Conservation (phyloP, 208 protist species). For the Herpetomonas samuelpessoai region DNA sequence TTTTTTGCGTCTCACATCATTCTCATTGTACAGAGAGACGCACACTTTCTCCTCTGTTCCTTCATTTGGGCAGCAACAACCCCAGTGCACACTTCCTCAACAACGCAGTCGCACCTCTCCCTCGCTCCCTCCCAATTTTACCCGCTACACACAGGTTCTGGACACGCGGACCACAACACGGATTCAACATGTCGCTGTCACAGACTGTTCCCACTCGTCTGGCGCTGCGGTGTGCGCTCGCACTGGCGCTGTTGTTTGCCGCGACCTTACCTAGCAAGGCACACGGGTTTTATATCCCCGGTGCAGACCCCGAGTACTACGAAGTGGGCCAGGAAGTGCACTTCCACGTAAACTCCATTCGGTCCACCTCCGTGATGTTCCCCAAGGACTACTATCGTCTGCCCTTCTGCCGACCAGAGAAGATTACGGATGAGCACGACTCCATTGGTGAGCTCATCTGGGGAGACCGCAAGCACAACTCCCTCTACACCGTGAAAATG, state of each 20-base stretch:
- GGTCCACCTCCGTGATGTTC: constrained; percentile 61
- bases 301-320: constrained; percentile 52
- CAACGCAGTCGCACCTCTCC: too few relatives aligned
- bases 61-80: too few relatives aligned
- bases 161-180: too few relatives aligned
- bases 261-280: not conserved
- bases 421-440: constrained; percentile 29
- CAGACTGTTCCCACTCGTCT: not conserved
- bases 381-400: constrained; percentile 68
- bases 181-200: too few relatives aligned
- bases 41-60: not conserved
- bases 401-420: constrained; percentile 53
- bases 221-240: not conserved
- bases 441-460: constrained; percentile 78
- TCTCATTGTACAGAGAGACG: not conserved
- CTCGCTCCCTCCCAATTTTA: too few relatives aligned
- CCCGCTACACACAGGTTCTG: too few relatives aligned
- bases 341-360: constrained; percentile 71
- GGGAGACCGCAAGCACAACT: constrained; percentile 72
- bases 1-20: not conserved
- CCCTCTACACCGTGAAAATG: constrained; percentile 69
- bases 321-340: constrained; percentile 27
- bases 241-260: constrained; percentile 7
- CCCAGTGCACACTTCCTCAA: too few relatives aligned
- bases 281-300: constrained; percentile 60